Base-by-base conservation (phyloP, 148 eudicot genomes). In the Rhododendron williamsianum region DNA sequence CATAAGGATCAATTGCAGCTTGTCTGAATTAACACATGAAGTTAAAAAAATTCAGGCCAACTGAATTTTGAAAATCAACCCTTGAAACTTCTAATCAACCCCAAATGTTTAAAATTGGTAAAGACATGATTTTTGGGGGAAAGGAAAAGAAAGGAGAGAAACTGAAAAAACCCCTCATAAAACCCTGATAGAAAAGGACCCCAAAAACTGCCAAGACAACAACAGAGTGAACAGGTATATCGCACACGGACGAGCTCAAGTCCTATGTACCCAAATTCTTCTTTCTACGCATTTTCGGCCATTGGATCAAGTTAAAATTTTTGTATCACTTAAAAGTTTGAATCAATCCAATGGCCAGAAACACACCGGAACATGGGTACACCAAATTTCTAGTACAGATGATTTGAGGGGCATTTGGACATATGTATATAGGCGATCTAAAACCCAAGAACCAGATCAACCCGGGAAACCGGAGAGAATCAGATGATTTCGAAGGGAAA, bases 151-250 rank as follows among this genome's bases (percentile, higher is more conserved):
- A 25, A 78, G 10, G 58, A 38, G n/a, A 51, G 4, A 54, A 33
- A 11, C 16, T 60, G 27, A 35, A 18, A 46, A 54, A 84, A 76
- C 76, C 87, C 87, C 89, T 76, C 71, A 19, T 15, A 82, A 82
- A 88, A 76, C 89, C 89, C 87, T 85, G 45, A 78, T 27, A 48
- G 23, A 51, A 51, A 45, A 51, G 71, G 18, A 88, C 18, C 52
- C 18, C 67, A 76, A 73, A 67, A 58, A 60, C n/a, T 19, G 25
- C 63, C 45, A 52, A 58, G 38, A 35, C n/a, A 27, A 16, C 58
- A 36, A 48, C 45, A 51, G 12, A 16, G 71, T 25, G 10, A 49
- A 27, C 0, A 0, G 25, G 46, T 27, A n/a, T 19, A 72, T 81
- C 8, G 21, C 36, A 10, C 0, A 19, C 1, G 60, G 60, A 54